Conservation (phyloP, 176 grass and related monocot genomes). For the Juncus inflexus region DNA sequence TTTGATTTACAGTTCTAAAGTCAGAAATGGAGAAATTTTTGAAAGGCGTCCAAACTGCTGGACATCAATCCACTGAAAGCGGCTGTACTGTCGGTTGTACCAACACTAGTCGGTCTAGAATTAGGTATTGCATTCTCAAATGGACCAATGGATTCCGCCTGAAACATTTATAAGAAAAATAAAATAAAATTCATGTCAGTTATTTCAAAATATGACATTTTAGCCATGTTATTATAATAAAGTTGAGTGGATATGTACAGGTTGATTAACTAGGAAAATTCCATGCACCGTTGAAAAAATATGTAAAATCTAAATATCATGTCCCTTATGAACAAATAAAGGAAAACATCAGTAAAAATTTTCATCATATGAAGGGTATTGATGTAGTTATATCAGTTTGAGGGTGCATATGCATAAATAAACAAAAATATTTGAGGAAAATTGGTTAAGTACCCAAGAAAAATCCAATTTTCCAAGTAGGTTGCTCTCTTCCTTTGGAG, state of each 20-base stretch:
- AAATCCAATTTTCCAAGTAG: conserved; percentile 13
- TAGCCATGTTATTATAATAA: too few species aligned
- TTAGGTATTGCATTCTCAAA: conserved; percentile 31
- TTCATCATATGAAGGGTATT: not conserved
- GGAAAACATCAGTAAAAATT: not conserved
- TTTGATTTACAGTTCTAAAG: conserved; percentile 1
- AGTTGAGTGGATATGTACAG: too few species aligned
- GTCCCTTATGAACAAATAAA: too few species aligned
- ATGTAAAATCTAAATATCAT: too few species aligned
- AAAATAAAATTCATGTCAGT: conserved; percentile 1
- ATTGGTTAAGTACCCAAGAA: conserved; percentile 14
- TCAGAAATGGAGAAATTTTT: conserved; percentile 69
- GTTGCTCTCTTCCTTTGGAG: conserved; percentile 24
- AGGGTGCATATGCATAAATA: not conserved
- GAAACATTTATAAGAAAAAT: conserved; percentile 1
- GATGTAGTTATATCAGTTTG: conserved; percentile 3
- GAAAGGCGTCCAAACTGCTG: conserved; percentile 72
- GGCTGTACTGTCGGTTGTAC: conserved; percentile 42
- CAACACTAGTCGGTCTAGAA: conserved; percentile 51
- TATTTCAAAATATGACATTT: conserved; percentile 4
- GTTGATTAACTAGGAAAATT: too few species aligned
- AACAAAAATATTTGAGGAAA: conserved; percentile 2
- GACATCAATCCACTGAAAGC: conserved; percentile 42
- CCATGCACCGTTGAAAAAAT: too few species aligned
- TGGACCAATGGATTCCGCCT: conserved; percentile 33